These are phyloP conservation scores for Salix brachista DNA, from an alignment of 345 rosid species.

Conservation along the genomic window DNA sequence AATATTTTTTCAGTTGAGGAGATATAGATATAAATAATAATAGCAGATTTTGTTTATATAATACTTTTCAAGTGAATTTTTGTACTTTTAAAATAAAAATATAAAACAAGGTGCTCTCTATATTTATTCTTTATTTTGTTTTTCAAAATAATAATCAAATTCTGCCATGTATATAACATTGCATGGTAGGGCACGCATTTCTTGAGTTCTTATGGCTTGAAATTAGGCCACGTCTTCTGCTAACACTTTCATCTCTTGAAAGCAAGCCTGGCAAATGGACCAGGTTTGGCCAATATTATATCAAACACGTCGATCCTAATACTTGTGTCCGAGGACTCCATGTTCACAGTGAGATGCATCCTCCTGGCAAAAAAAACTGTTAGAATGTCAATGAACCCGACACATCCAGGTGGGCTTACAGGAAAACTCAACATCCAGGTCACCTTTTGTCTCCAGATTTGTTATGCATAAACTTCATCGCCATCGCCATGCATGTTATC, in stretches of 20 bases:
- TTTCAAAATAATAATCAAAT: too few species aligned
- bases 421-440: constrained; percentile 16
- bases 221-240: neutral
- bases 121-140: too few species aligned
- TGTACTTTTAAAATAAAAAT: too few species aligned
- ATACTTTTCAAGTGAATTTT: too few species aligned
- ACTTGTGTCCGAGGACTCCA: neutral
- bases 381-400: constrained; percentile 6
- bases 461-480: neutral
- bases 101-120: too few species aligned
- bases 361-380: neutral
- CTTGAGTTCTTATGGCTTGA: neutral
- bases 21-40: too few species aligned
- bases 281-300: neutral
- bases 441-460: constrained; percentile 4
- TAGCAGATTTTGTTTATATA: too few species aligned
- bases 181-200: too few species aligned
- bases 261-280: neutral
- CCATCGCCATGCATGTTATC: neutral
- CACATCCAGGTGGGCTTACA: constrained; percentile 21
- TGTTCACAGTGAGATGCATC: neutral
- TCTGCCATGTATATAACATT: too few species aligned
- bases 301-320: neutral
- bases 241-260: neutral
- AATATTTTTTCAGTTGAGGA: too few species aligned